These are phyloP conservation scores for Hypomyces rosellus DNA, from an alignment of 2,329 filamentous ascomycete genomes.

Conservation along the genomic window DNA sequence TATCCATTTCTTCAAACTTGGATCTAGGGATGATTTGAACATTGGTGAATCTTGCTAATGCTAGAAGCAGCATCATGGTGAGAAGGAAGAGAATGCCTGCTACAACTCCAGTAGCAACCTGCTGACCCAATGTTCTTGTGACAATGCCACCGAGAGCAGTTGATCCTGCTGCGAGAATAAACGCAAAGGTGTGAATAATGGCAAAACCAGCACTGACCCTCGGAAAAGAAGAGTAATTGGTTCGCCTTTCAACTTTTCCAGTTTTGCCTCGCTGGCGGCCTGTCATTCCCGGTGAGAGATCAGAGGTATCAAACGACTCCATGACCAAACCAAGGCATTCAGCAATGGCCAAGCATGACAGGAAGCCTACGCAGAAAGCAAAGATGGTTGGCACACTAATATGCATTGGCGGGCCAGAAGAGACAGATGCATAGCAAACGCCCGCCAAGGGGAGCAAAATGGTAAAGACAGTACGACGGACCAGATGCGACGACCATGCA, in stretches of 20 bases:
- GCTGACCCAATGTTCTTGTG: constrained; percentile 59
- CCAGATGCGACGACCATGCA: constrained; percentile 65
- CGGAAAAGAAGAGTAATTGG: constrained; percentile 71
- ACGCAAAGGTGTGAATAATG: constrained; percentile 62
- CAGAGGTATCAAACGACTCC: constrained; percentile 77
- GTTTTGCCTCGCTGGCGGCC: constrained; percentile 43
- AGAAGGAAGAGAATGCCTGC: constrained; percentile 60
- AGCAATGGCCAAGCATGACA: constrained; percentile 66
- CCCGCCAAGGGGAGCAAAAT: constrained; percentile 60
- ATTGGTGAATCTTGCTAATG: constrained; percentile 58
- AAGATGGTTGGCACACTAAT: constrained; percentile 61
- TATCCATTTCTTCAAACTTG: constrained; percentile 49
- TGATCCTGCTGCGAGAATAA: constrained; percentile 61
- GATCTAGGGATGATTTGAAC: constrained; percentile 64
- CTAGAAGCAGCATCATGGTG: constrained; percentile 55
- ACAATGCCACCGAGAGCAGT: constrained; percentile 63
- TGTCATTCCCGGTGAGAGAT: constrained; percentile 66
- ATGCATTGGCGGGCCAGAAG: constrained; percentile 53
- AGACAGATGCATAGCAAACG: constrained; percentile 61
- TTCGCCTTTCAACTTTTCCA: constrained; percentile 38
- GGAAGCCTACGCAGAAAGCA: constrained; percentile 59
- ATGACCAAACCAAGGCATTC: constrained; percentile 74
- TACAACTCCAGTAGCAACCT: constrained; percentile 61
- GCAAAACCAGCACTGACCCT: constrained; percentile 67
- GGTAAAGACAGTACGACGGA: constrained; percentile 62